Evolutionary conservation across 768 basidiomycete genomes (phyloP), one percentile per base, ranked within the genome.

Genomic region (Termitomyces sp.): DNA sequence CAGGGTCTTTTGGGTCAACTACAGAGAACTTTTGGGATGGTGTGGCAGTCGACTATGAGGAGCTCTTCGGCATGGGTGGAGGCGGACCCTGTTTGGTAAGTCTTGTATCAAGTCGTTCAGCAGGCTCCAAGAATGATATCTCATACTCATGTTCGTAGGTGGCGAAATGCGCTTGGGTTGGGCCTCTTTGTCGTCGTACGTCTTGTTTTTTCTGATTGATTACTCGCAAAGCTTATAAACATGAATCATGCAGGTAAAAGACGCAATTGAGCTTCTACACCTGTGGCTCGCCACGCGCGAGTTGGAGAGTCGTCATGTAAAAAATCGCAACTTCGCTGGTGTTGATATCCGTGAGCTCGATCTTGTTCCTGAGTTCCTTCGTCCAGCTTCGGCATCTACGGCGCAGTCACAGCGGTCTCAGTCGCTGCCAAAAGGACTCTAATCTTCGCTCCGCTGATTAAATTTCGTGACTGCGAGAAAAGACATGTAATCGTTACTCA

Each of bases 71-170:
- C 77, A n/a, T 87, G 86, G 83, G 75, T 80, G 4, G 82, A 83
- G 61, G 78, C 78, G 45, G 89, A 90, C 68, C 89, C 89, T 14
- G 85, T 90, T 16, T 91, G 89, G 88, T 85, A 54, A 13, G 72
- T 63, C 53, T 33, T 6, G 28, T 13, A 45, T 40, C 3, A 38
- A 66, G 46, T 52, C 32, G 28, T 32, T 22, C 4, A 46, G 1
- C 10, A 14, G 26, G 6, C 47, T 42, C 33, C n/a, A 45, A 10
- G 12, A 26, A 55, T 10, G 8, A 44, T 56, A 42, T n/a, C 32
- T 32, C 8, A 45, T n/a, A 22, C 1, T 26, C 35, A 47, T 36
- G 38, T 6, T 58, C 53, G n/a, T 13, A 78, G 77, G 77, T 80
- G 87, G 87, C 75, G 88, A 52, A 90, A 90, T 65, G 73, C 81